A percentile compares a stretch with the other conserved stretches of the same genome.
These are phyloP conservation scores for Russula sp. DNA, from an alignment of 768 basidiomycete genomes.

Conservation along the genomic window DNA sequence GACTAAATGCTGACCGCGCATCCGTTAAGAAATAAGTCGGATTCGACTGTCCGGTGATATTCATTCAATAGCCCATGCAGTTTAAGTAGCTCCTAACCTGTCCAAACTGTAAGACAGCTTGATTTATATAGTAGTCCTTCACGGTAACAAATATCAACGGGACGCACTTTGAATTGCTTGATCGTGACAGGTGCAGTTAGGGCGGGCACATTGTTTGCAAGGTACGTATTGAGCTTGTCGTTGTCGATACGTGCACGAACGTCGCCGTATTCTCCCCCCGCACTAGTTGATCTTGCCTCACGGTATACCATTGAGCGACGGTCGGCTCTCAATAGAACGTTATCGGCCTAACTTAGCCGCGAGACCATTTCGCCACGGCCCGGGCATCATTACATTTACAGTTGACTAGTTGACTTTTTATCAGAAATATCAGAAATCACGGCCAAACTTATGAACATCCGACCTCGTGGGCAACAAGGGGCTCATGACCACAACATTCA, in stretches of 20 bases:
- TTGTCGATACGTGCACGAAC: conserved; percentile 69
- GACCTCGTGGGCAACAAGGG: neutral
- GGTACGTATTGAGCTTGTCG: conserved; percentile 60
- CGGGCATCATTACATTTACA: neutral
- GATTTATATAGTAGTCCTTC: neutral
- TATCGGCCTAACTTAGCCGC: no score
- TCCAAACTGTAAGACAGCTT: conserved; percentile 58
- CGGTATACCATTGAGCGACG: no score
- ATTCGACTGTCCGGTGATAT: conserved; percentile 61
- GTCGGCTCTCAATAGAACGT: no score
- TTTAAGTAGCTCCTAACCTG: conserved; percentile 53
- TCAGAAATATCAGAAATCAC: no score
- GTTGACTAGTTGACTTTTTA: no score
- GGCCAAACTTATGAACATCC: neutral
- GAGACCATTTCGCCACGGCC: no score
- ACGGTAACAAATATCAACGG: no score
- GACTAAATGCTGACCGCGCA: conserved; percentile 48
- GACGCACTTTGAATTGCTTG: conserved; percentile 87
- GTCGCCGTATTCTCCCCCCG: conserved; percentile 74
- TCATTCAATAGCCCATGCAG: neutral
- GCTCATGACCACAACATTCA: neutral
- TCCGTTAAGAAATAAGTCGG: conserved; percentile 94
- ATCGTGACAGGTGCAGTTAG: conserved; percentile 67
- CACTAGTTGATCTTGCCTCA: conserved; percentile 35
- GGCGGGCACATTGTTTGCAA: conserved; percentile 51